Percentiles rank a stretch among this genome's conserved stretches.
Evolutionary conservation across 257 asterid genomes (phyloP).

Genomic region (Nicotiana knightiana): DNA sequence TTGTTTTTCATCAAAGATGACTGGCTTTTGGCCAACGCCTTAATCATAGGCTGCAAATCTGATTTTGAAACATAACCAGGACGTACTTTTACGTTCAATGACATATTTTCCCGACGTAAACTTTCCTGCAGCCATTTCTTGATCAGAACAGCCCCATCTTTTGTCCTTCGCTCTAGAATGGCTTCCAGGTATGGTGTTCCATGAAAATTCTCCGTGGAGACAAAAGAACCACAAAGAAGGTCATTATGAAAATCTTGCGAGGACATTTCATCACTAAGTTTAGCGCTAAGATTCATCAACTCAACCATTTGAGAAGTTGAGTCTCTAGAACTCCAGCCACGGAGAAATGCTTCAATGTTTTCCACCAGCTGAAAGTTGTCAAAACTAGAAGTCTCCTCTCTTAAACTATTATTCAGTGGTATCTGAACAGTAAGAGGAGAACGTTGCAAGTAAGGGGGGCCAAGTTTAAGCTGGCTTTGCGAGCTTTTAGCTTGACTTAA

Average conservation of each 20-base stretch:
- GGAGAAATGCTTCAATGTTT: conserved; percentile 70
- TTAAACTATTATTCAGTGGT: conserved; percentile 52
- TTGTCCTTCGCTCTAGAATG: conserved; percentile 69
- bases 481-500: conserved; percentile 47
- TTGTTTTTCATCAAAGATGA: conserved; percentile 54
- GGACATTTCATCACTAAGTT: conserved; percentile 37
- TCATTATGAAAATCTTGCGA: conserved; percentile 28
- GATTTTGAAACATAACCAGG: conserved; percentile 65
- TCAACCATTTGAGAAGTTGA: conserved; percentile 45
- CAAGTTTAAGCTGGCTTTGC: conserved; percentile 47
- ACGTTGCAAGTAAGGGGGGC: conserved; percentile 47
- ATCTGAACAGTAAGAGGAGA: conserved; percentile 70
- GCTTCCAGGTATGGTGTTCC: conserved; percentile 91
- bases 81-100: conserved; percentile 45
- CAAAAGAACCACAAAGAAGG: conserved; percentile 69
- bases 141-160: conserved; percentile 68
- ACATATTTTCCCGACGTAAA: conserved; percentile 63
- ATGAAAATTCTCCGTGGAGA: conserved; percentile 65
- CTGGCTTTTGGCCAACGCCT: conserved; percentile 63
- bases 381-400: conserved; percentile 35
- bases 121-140: conserved; percentile 97
- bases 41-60: conserved; percentile 59
- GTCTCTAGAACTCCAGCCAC: conserved; percentile 63
- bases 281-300: conserved; percentile 42
- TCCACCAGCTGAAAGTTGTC: conserved; percentile 53